Conservation (phyloP, 169 alveolate genomes). For the Plasmodium gallinaceum region DNA sequence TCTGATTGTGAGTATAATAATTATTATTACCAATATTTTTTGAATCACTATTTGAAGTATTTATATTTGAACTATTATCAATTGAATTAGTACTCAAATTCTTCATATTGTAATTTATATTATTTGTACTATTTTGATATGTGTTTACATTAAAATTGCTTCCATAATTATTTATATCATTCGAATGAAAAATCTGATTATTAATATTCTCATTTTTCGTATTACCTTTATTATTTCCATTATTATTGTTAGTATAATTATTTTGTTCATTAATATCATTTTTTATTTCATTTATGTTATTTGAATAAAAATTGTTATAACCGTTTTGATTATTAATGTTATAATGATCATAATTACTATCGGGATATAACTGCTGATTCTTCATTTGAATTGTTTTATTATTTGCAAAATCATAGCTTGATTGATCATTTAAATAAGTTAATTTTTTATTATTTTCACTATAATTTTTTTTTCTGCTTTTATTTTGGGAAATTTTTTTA, state of each 20-base stretch:
- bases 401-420: not conserved
- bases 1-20: not conserved
- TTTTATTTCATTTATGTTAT: not conserved
- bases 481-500: not conserved
- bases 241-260: not conserved
- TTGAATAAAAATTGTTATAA: not conserved
- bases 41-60: not conserved
- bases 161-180: not conserved
- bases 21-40: conserved; percentile 3
- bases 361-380: not conserved
- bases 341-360: not conserved
- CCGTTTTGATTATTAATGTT: conserved; percentile 5
- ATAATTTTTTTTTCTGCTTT: not conserved
- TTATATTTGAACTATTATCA: conserved; percentile 11
- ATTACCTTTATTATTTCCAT: not conserved
- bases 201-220: not conserved
- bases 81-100: not conserved
- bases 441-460: not conserved
- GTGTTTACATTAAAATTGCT: not conserved
- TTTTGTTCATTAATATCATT: not conserved
- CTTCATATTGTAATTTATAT: conserved; percentile 5
- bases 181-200: not conserved
- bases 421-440: not conserved
- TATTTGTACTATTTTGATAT: not conserved
- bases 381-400: not conserved